Evolutionary conservation across 768 basidiomycete genomes (phyloP).

Genomic region (Pleurotus salmoneostramineus): DNA sequence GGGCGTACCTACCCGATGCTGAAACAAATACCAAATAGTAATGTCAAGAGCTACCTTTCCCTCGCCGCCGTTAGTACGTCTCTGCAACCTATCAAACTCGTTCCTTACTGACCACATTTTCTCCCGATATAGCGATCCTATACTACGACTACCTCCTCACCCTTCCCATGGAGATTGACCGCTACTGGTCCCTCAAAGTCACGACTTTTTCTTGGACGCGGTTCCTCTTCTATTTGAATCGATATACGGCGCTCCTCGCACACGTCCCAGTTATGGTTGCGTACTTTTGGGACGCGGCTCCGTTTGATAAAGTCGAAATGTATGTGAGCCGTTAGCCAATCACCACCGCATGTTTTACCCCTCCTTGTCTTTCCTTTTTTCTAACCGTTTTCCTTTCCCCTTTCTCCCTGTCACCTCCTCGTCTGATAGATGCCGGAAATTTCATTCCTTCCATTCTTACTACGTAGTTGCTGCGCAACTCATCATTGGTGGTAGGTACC

Average conservation of each 20-base stretch:
- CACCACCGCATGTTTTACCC: background rate
- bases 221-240: slow-evolving; percentile 36
- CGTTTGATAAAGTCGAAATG: slow-evolving; percentile 22
- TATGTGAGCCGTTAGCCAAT: slow-evolving; percentile 7
- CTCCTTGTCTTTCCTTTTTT: no score
- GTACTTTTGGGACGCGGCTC: slow-evolving; percentile 26
- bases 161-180: slow-evolving; percentile 33
- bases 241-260: slow-evolving; percentile 34
- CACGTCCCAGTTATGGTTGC: slow-evolving; percentile 32
- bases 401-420: background rate
- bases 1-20: background rate
- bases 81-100: no score
- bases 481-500: slow-evolving; percentile 26
- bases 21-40: background rate
- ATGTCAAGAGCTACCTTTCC: slow-evolving; percentile 6
- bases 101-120: no score
- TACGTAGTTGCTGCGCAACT: slow-evolving; percentile 24
- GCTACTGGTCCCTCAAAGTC: slow-evolving; percentile 33
- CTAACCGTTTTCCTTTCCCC: no score
- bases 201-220: slow-evolving; percentile 24
- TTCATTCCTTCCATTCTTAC: slow-evolving; percentile 17
- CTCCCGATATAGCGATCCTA: slow-evolving; percentile 24
- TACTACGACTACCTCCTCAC: slow-evolving; percentile 46
- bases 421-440: slow-evolving; percentile 22
- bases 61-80: slow-evolving; percentile 2